Base-by-base conservation (phyloP, 1,284 basidiomycete genomes). In the Prillingera fragicola region DNA sequence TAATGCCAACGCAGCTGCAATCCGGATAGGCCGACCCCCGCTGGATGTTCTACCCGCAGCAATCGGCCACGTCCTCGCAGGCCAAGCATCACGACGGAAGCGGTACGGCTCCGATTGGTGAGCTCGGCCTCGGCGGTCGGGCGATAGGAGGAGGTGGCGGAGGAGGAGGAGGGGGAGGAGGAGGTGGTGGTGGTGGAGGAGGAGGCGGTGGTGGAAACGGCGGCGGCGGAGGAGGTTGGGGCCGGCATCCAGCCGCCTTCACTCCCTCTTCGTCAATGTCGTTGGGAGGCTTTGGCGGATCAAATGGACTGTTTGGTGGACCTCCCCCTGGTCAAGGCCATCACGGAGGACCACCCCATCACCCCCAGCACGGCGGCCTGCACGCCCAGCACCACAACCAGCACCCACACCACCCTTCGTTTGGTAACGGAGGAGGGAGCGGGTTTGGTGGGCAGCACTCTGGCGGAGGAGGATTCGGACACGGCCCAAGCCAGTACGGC, bases 41-140 rank as follows among this genome's bases (percentile, higher is more conserved):
- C 50, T 57, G 50, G 44, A 64, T 64, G 62, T 64, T 60, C 52
- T 62, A 60, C 37, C 55, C 56, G 43, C 54, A 58, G 45, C 48
- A 58, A 39, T 48, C 62, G 38, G 45, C 51, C 48, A 48, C 55
- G 23, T 49, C 57, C 27, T 50, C 56, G 42, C 49, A 45, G 29
- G 54, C 53, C 41, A 64, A 64, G 49, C 62, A 62, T 45, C 62
- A 59, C 59, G 62, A 64, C 56, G 54, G 52, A 23, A 35, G 43
- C 41, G 41, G 41, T 35, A 31, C 53, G 10, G 53, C 42, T 27
- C 46, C 45, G 5, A 52, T 41, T 49, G 49, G 48, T 41, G 48
- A 51, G 28, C 36, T 52, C 33, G 43, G 46, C 22, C 48, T 52
- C 21, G 50, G 49, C n/a, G 46, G 50, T 35, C 41, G 44, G 19